Evolutionary conservation across 352 stramenopile species (phyloP).

Genomic region (Pilasporangium apinafurcum): DNA sequence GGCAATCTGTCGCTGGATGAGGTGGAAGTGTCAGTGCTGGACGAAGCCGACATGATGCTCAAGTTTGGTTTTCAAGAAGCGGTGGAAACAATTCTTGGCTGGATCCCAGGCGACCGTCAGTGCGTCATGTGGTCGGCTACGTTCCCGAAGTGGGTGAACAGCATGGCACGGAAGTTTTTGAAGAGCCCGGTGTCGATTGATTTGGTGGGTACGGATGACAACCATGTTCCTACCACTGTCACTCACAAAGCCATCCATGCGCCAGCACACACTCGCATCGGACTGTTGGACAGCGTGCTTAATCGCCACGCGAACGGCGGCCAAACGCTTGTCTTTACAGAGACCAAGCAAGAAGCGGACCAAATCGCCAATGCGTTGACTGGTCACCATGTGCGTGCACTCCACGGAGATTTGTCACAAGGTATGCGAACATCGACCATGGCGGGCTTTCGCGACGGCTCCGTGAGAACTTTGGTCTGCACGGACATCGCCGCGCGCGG

Average conservation of each 20-base stretch:
- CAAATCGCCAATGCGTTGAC: constrained; percentile 90
- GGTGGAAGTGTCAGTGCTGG: constrained; percentile 89
- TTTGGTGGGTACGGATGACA: constrained; percentile 87
- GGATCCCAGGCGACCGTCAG: constrained; percentile 74
- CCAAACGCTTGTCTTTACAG: constrained; percentile 94
- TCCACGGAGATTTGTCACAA: constrained; percentile 79
- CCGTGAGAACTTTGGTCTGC: constrained; percentile 90
- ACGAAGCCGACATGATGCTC: constrained; percentile 98
- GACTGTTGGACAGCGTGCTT: constrained; percentile 65
- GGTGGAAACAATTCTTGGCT: constrained; percentile 92
- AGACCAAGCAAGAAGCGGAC: constrained; percentile 95
- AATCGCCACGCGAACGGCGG: constrained; percentile 58
- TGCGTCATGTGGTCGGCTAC: constrained; percentile 97
- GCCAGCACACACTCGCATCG: constrained; percentile 56
- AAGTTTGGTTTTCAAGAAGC: constrained; percentile 98
- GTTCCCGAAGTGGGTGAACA: constrained; percentile 92
- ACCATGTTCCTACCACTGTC: constrained; percentile 82
- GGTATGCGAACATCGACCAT: constrained; percentile 93
- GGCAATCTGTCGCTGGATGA: constrained; percentile 87
- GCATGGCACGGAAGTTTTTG: constrained; percentile 92
- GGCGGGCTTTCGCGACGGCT: constrained; percentile 92
- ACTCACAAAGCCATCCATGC: constrained; percentile 91
- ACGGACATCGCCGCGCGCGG: constrained; percentile 89
- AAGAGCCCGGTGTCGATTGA: constrained; percentile 92
- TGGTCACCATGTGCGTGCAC: constrained; percentile 41